phyloP scores from a whole-genome alignment of 1,284 basidiomycete genomes.

The Exobasidium rhododendri region DNA sequence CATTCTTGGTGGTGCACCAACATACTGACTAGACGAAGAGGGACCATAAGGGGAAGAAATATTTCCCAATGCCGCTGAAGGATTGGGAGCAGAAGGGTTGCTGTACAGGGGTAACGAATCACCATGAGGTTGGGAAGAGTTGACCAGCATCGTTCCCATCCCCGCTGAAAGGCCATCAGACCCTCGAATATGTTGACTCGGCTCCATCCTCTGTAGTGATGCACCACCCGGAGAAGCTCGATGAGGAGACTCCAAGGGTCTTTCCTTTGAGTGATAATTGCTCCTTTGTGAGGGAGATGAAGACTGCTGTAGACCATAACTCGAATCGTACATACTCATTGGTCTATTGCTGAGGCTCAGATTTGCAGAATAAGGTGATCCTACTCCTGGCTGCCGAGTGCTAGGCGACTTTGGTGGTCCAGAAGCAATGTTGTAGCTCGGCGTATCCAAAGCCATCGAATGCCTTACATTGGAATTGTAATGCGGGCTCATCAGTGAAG shows the following conservation, averaged over 20 bases:
- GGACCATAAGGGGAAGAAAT: constrained; percentile 1
- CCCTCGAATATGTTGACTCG: neutral
- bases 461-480: neutral
- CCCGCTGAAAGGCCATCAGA: neutral
- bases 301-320: neutral
- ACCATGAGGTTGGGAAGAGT: neutral
- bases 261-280: neutral
- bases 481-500: constrained; percentile 5
- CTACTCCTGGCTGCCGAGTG: neutral
- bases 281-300: constrained; percentile 4
- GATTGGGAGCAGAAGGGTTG: neutral
- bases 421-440: neutral
- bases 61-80: neutral
- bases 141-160: neutral
- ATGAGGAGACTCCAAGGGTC: neutral
- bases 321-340: constrained; percentile 8
- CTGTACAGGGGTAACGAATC: constrained; percentile 9
- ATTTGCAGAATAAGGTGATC: constrained; percentile 9
- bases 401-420: neutral
- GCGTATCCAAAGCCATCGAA: neutral
- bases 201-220: neutral
- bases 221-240: neutral
- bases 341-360: neutral
- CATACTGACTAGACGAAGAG: neutral
- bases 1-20: constrained; percentile 2